A percentile compares a stretch with the other conserved stretches of the same genome.
Evolutionary conservation across 164 flowering plant genomes (phyloP).

Genomic region (Cinnamomum chago): DNA sequence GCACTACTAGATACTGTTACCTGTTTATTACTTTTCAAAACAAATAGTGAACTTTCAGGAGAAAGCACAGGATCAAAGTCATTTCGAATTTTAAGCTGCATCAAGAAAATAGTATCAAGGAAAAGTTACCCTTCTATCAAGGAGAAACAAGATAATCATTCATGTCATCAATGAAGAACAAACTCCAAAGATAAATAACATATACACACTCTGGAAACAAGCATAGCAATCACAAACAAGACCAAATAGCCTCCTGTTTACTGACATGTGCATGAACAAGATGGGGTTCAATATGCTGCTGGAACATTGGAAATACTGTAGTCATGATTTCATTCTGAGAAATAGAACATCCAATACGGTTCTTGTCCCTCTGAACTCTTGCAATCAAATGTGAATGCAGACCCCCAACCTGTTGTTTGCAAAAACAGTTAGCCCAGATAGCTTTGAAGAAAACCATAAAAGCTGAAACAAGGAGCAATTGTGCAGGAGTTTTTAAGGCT

Average conservation of each 20-base stretch:
- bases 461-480: background rate
- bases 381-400: constrained; percentile 97
- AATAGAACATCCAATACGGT: constrained; percentile 65
- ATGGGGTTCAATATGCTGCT: constrained; percentile 96
- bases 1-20: constrained; percentile 28
- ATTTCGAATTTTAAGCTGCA: constrained; percentile 95
- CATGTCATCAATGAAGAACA: background rate
- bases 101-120: background rate
- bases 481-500: constrained; percentile 20
- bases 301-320: constrained; percentile 97
- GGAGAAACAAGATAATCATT: background rate
- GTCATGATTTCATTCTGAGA: constrained; percentile 94
- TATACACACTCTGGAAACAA: background rate
- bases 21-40: constrained; percentile 90
- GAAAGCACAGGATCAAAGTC: constrained; percentile 99
- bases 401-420: constrained; percentile 81
- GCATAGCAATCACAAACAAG: background rate
- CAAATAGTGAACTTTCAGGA: constrained; percentile 97
- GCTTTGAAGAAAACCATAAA: background rate
- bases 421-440: constrained; percentile 10
- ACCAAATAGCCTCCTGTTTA: constrained; percentile 7
- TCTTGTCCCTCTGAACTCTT: constrained; percentile 96
- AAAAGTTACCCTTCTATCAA: background rate
- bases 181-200: background rate
- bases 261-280: constrained; percentile 99